Conservation (phyloP, 805 yeast genomes). For the Lipomyces lipofer region DNA sequence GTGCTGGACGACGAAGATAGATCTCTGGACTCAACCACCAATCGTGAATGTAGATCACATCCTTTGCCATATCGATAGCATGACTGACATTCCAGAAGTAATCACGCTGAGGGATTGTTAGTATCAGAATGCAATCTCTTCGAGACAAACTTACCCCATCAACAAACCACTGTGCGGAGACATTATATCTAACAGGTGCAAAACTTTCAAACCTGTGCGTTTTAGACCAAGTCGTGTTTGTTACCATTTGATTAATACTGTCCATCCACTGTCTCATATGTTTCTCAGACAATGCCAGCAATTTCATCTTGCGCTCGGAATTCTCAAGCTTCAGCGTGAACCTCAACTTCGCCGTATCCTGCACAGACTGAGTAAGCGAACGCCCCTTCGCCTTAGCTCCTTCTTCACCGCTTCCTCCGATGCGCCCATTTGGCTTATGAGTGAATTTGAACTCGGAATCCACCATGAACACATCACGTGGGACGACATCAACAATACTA, state of each 20-base stretch:
- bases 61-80: conserved; percentile 90
- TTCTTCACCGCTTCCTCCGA: conserved; percentile 20
- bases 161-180: conserved; percentile 94
- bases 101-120: conserved; percentile 52
- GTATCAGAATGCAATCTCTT: background rate
- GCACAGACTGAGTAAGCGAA: conserved; percentile 12
- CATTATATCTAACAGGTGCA: conserved; percentile 85
- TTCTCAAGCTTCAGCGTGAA: conserved; percentile 53
- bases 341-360: conserved; percentile 33
- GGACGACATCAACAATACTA: conserved; percentile 80
- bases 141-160: conserved; percentile 53
- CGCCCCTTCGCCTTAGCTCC: background rate
- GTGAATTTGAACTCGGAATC: conserved; percentile 69
- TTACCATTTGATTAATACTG: conserved; percentile 68
- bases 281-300: conserved; percentile 65
- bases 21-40: conserved; percentile 99
- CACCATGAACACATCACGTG: conserved; percentile 88
- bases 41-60: conserved; percentile 90
- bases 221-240: conserved; percentile 69
- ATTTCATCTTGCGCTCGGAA: conserved; percentile 72
- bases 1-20: conserved; percentile 89
- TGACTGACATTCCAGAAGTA: conserved; percentile 94
- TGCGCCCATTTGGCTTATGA: conserved; percentile 31
- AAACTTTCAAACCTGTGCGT: conserved; percentile 79
- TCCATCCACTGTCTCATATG: conserved; percentile 73